phyloP scores from a whole-genome alignment of 2,329 filamentous ascomycete species.

The Conoideocrella luteorostrata region DNA sequence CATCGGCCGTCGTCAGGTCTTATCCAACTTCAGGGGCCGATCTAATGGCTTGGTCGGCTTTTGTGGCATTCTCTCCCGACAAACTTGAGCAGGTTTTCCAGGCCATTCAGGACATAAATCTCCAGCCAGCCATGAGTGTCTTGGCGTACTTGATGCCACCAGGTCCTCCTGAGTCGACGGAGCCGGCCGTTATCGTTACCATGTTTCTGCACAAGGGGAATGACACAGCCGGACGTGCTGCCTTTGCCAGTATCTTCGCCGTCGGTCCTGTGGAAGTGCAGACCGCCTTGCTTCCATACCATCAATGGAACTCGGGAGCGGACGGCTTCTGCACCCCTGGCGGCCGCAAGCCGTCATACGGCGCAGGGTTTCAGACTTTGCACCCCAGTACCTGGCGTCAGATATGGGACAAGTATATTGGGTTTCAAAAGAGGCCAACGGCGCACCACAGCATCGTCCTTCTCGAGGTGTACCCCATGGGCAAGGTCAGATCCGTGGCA shows the following conservation, averaged over 20 bases:
- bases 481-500: constrained; percentile 18
- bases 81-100: constrained; percentile 25
- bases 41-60: constrained; percentile 19
- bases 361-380: constrained; percentile 26
- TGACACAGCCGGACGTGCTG: constrained; percentile 20
- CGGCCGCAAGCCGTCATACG: constrained; percentile 32
- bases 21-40: constrained; percentile 22
- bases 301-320: constrained; percentile 31
- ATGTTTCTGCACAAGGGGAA: constrained; percentile 25
- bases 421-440: constrained; percentile 25
- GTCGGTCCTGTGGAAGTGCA: constrained; percentile 22
- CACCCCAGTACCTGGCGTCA: constrained; percentile 28
- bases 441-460: constrained; percentile 26
- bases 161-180: constrained; percentile 8
- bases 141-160: constrained; percentile 25
- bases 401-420: constrained; percentile 31
- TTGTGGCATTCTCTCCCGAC: constrained; percentile 16
- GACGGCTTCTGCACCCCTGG: constrained; percentile 29
- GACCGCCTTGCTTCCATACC: constrained; percentile 25
- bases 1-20: constrained; percentile 36
- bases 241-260: constrained; percentile 28
- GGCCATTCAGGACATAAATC: constrained; percentile 27
- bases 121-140: constrained; percentile 28
- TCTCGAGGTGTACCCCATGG: constrained; percentile 31
- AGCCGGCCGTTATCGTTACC: constrained; percentile 22